These are phyloP conservation scores for Cymbomonas tetramitiformis DNA, from an alignment of 139 green algal genomes.

Conservation along the genomic window DNA sequence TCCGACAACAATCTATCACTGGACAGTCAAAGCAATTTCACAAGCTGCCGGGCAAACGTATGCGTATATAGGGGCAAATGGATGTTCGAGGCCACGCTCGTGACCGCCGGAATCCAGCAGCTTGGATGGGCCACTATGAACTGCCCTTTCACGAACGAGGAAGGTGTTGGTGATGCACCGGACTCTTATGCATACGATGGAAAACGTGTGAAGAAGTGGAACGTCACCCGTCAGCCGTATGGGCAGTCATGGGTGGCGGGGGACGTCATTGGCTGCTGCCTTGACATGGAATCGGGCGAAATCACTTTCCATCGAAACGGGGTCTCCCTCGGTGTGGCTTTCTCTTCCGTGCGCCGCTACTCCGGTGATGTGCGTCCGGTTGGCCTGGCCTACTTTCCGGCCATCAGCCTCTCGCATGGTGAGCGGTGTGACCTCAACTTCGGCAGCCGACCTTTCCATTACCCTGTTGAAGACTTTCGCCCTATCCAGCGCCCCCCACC, in stretches of 20 bases:
- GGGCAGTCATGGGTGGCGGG: slow-evolving; percentile 51
- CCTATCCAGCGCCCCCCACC: slow-evolving; percentile 44
- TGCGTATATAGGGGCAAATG: slow-evolving; percentile 59
- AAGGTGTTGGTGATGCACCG: slow-evolving; percentile 74
- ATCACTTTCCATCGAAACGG: slow-evolving; percentile 75
- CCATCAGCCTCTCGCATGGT: slow-evolving; percentile 53
- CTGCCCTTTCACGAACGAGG: slow-evolving; percentile 74
- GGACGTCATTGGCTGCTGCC: slow-evolving; percentile 69
- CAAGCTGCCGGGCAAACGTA: slow-evolving; percentile 44
- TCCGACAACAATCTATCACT: no score
- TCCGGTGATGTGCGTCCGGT: no score
- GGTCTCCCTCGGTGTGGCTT: slow-evolving; percentile 57
- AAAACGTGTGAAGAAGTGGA: slow-evolving; percentile 72
- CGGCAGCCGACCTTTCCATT: slow-evolving; percentile 47
- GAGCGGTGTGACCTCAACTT: slow-evolving; percentile 71
- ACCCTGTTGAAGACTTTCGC: slow-evolving; percentile 50
- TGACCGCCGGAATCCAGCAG: slow-evolving; percentile 65
- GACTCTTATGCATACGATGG: slow-evolving; percentile 71
- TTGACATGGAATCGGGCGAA: slow-evolving; percentile 58
- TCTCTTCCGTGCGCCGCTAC: slow-evolving; percentile 34
- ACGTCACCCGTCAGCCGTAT: slow-evolving; percentile 51
- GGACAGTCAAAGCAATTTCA: slow-evolving; percentile 60
- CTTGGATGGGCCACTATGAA: slow-evolving; percentile 67
- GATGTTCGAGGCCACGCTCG: slow-evolving; percentile 75
- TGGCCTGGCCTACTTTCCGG: slow-evolving; percentile 64